Evolutionary conservation across 2,329 filamentous ascomycete genomes (phyloP), one percentile per base, ranked within the genome.

Genomic region (Aaosphaeria pasadenensis): DNA sequence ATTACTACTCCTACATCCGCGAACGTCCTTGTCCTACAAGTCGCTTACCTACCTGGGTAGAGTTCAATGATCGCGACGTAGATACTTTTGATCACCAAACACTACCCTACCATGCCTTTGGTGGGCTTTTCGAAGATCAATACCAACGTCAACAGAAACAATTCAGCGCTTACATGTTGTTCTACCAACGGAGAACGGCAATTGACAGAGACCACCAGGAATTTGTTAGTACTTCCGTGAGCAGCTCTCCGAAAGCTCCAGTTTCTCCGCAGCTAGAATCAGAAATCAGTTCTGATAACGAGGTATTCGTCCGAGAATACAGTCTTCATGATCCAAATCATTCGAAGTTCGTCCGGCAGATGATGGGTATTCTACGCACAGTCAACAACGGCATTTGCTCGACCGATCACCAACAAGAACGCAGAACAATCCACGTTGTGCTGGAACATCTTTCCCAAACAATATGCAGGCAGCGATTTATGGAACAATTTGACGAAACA

Each of bases 1-100:
- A 99, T 68, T 99, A 99, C 72, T 97, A 96, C 71, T 97, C 92
- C 0, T 97, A 91, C 66, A 90, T 95, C 54, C 87, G 90, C 45
- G 88, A 96, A 67, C 82, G 91, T 13, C 84, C 89, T 17, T 77
- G 73, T 11, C 71, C 78, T 17, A 67, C 72, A 32, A 66, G 67
- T 4, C 73, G 74, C 7, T 73, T 60, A 46, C 71, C 70, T 45
- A 74, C 74, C 5, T 99, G 94, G 94, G 79, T 95, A 7, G 89
- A 96, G 63, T 96, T 96, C 71, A 97, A 99, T 58, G 94, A 99
- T 66, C 86, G 90, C n/a, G 77, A 82, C 43, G 91, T 96, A 28
- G 83, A 77, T 13, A 71, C 77, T 1, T 96, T 92, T 77, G 87
- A 96, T 57, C 83, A 86, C 6, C 74, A 75, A 1, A 79, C 83